Conservation (phyloP, 257 asterid genomes). For the Solanum tacnaense region DNA sequence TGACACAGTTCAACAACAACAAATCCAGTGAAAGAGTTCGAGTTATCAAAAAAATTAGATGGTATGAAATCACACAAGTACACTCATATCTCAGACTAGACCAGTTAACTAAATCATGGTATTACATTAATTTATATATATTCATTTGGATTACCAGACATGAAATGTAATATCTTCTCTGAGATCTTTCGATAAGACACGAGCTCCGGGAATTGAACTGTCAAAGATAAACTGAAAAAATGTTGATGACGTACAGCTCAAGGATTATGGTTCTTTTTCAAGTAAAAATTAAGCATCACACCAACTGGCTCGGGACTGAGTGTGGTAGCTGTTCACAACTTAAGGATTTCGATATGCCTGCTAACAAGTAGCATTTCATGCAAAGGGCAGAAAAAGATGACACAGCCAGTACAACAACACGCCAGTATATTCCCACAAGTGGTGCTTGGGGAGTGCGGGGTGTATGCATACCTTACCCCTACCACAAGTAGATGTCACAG, state of each 20-base stretch:
- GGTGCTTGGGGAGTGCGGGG: neutral
- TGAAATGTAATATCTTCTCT: neutral
- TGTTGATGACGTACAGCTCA: neutral
- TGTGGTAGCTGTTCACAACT: neutral
- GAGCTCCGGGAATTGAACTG: neutral
- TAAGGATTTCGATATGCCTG: neutral
- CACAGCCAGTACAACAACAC: neutral
- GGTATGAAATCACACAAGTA: neutral
- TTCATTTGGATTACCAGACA: neutral
- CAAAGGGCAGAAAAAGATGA: neutral
- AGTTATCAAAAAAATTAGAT: neutral
- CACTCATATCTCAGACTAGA: neutral
- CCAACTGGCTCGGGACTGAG: neutral
- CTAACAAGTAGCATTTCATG: neutral
- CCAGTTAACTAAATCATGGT: neutral
- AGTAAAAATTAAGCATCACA: neutral
- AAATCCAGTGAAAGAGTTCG: neutral
- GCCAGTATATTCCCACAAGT: neutral
- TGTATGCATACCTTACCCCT: neutral
- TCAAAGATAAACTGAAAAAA: neutral
- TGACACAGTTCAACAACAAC: neutral
- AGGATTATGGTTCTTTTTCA: neutral
- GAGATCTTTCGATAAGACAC: neutral
- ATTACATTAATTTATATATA: neutral
- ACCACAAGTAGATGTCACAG: neutral